Evolutionary conservation across 306 rosid species (phyloP), one percentile per base, ranked within the genome.

Genomic region (Pachyrhizus erosus): DNA sequence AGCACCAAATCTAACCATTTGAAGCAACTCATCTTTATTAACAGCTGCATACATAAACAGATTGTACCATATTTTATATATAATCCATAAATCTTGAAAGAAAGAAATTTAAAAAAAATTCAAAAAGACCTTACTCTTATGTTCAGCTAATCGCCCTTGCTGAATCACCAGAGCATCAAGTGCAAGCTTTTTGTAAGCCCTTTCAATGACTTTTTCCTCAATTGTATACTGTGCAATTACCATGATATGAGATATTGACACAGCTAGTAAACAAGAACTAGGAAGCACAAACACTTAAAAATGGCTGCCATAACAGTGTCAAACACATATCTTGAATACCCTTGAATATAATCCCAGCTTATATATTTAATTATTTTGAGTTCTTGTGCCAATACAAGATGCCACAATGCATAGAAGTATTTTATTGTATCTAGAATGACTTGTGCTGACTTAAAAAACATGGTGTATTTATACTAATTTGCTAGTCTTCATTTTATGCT

Each of bases 131-230:
- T 84, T 76, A 96, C 99, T 87, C 85, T 93, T 96, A 86, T 96
- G 99, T 89, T 96, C 99, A 24, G 99, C 99, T 76, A 96, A 86
- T 70, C 99, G 91, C 54, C 99, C 99, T 86, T 96, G 99, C 81
- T 96, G 99, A 86, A 96, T 96, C 78, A 96, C 99, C 87, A 96
- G 84, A 82, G 99, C 99, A 91, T 96, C 99, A 72, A 96, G 99
- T 9, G 99, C 99, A 84, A 96, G 99, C 90, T 96, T 96, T 88
- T 96, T 96, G 85, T 96, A 96, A 45, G 99, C 99, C 90, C 99
- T 96, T 88, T 96, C 99, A 66, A 96, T 96, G 71, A 96, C 99
- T 81, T 96, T 96, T 69, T 96, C 99, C 90, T 96, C 99, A 70
- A 96, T 96, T 0, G 99, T 88, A 80, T 93, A 96, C 99, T 96